Base-by-base conservation (phyloP, 2,329 filamentous ascomycete genomes). In the Ophiocordyceps camponoti-leonardi region DNA sequence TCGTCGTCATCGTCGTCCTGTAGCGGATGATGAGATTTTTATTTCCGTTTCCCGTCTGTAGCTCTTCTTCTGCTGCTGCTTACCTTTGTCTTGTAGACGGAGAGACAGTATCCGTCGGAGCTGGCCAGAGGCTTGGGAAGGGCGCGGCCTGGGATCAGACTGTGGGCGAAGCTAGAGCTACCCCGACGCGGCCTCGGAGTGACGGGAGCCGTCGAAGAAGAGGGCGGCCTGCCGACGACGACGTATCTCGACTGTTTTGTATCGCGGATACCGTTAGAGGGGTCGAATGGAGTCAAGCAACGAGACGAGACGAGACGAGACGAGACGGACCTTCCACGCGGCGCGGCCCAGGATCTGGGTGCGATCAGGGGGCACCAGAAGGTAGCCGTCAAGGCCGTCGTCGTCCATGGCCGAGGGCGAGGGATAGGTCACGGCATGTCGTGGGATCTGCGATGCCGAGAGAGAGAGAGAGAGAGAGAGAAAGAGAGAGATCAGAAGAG, bases 71-170 rank as follows among this genome's bases (percentile, higher is more conserved):
- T n/a, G n/a, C n/a, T n/a, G n/a, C n/a, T n/a, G n/a, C n/a, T n/a
- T 52, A 76, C 73, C 65, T 72, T 76, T 52, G 65, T 59, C 54
- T 79, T 79, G 61, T 70, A 78, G 26, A 78, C 63, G 31, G 68
- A 69, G 18, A 78, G 60, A 48, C 65, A 72, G 45, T 67, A 61
- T 48, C 65, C 63, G 44, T 74, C 71, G 28, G 50, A 54, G n/a
- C 30, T 31, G 53, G 50, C 28, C 33, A 16, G 18, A 51, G 45
- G 48, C 56, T 65, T 42, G 58, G 51, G 39, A 59, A 57, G 31
- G 49, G 59, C 59, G 42, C 63, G 65, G 45, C 58, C 60, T 47
- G 59, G 59, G n/a, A 61, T 61, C 19, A 63, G 50, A 43, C 59
- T 58, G 45, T 67, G 66, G n/a, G 66, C 60, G 42, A 64, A 58